Conservation (phyloP, 2,329 filamentous ascomycete genomes). For the Cladophialophora bantiana region DNA sequence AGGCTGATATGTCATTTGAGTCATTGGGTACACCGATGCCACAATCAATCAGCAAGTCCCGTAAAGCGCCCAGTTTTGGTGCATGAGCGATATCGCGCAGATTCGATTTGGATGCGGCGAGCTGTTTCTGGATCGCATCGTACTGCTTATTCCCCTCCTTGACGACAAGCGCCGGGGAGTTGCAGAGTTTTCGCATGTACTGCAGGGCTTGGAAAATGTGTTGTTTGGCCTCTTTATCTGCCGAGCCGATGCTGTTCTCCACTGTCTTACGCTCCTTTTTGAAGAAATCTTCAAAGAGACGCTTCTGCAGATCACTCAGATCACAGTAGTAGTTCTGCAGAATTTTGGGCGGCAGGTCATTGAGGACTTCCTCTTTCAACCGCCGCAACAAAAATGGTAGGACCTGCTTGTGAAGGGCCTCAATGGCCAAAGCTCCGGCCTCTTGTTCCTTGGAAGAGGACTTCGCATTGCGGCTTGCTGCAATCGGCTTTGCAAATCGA, state of each 20-base stretch:
- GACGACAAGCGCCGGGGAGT: constrained; percentile 94
- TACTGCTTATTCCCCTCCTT: constrained; percentile 93
- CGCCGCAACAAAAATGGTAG: constrained; percentile 94
- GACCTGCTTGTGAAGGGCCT: constrained; percentile 98
- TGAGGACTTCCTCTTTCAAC: constrained; percentile 95
- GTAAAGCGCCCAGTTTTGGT: constrained; percentile 87
- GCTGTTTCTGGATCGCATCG: constrained; percentile 80
- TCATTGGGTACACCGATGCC: constrained; percentile 77
- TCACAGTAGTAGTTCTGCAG: constrained; percentile 99
- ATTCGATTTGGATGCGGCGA: constrained; percentile 78
- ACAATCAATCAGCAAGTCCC: constrained; percentile 95
- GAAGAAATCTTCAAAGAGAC: constrained; percentile 94
- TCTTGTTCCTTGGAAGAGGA: constrained; percentile 99
- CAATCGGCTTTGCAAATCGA: constrained; percentile 92
- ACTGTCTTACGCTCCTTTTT: constrained; percentile 92
- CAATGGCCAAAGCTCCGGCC: constrained; percentile 91
- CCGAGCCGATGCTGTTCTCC: constrained; percentile 78
- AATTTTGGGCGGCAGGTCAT: constrained; percentile 97
- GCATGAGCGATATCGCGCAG: constrained; percentile 87
- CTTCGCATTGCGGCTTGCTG: constrained; percentile 92
- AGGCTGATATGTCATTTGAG: constrained; percentile 54
- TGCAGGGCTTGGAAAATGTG: constrained; percentile 99
- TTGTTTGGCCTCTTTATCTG: constrained; percentile 92
- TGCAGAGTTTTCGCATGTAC: constrained; percentile 99
- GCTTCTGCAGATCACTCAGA: constrained; percentile 90